Base-by-base conservation (phyloP, 208 protist species). In the Histomonas meleagridis region DNA sequence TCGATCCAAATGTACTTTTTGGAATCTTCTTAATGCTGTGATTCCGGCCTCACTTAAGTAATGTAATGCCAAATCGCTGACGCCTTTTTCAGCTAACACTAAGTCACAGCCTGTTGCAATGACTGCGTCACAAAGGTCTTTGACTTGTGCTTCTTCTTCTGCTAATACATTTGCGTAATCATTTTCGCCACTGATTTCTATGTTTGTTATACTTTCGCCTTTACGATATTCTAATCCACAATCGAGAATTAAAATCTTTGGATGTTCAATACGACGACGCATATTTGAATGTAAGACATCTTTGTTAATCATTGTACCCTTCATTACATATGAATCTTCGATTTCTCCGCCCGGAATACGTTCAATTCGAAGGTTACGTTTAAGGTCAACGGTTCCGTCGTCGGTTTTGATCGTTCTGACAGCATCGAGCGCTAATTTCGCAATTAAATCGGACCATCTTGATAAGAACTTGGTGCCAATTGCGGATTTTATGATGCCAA, bases 181-280 rank as follows among this genome's bases (percentile, higher is more conserved):
- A 51, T 97, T 96, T 92, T 98, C 97, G 90, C 98, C 96, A 35
- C 95, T 96, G 26, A 99, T 94, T 94, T 99, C 97, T 23, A 99
- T 96, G 92, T 97, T 98, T 92, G 98, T 98, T 81, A 97, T 93
- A 49, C 95, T 98, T 94, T 99, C 98, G 21, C 97, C 97, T 95
- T 99, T 99, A 94, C 99, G 99, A 95, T 99, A 99, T 95, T 99
- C 98, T 23, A 99, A 94, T 1, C 97, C 94, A 95, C 96, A 99
- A 93, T 99, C 98, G 35, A 99, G 96, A 26, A 99, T 96, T 0
- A 99, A 70, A 62, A 99, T 97, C 93, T 98, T 95, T 57, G 98
- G 98, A 94, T 99, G 98, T 92, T 98, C 96, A 93, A 99, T 99
- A 62, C 94, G 92, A 91, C 97, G 95, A 65, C 91, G 78, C 94